Percentiles rank a stretch among this genome's conserved stretches.
phyloP scores from a whole-genome alignment of 495 filamentous ascomycete species.

The Annulohypoxylon stygium region DNA sequence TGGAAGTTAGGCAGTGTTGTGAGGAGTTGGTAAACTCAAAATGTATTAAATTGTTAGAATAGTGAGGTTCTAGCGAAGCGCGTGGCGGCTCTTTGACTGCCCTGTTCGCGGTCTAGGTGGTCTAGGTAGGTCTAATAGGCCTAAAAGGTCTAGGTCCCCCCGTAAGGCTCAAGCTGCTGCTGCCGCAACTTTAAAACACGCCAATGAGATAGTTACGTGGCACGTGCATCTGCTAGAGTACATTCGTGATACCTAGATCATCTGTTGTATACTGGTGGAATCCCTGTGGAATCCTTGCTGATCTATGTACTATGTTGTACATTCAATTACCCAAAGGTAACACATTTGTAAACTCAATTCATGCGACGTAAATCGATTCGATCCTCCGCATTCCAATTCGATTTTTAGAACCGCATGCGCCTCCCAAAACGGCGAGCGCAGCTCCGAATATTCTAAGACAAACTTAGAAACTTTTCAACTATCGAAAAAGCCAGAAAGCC shows the following conservation, averaged over 20 bases:
- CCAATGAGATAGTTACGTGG: constrained; percentile 29
- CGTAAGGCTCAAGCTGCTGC: constrained; percentile 19
- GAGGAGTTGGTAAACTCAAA: constrained; percentile 13
- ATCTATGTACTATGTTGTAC: constrained; percentile 1
- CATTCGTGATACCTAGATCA: neutral
- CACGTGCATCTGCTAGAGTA: constrained; percentile 12
- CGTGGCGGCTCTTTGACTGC: constrained; percentile 13
- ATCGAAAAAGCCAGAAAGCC: constrained; percentile 19
- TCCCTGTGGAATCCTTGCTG: neutral
- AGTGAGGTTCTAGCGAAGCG: constrained; percentile 7
- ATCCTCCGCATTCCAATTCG: constrained; percentile 38
- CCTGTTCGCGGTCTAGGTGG: neutral
- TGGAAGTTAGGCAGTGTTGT: neutral
- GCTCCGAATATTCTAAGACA: constrained; percentile 24
- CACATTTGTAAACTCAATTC: constrained; percentile 35
- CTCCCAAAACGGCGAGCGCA: constrained; percentile 20
- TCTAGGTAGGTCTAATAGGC: neutral
- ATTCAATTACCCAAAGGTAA: neutral
- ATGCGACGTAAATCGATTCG: constrained; percentile 39
- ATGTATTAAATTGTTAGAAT: constrained; percentile 8
- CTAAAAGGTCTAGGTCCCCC: constrained; percentile 5
- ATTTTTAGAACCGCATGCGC: constrained; percentile 26
- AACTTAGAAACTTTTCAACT: constrained; percentile 6
- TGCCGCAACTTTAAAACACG: constrained; percentile 30
- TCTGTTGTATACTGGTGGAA: neutral